Conservation (phyloP, 768 basidiomycete species). For the Pleurotus platypus region DNA sequence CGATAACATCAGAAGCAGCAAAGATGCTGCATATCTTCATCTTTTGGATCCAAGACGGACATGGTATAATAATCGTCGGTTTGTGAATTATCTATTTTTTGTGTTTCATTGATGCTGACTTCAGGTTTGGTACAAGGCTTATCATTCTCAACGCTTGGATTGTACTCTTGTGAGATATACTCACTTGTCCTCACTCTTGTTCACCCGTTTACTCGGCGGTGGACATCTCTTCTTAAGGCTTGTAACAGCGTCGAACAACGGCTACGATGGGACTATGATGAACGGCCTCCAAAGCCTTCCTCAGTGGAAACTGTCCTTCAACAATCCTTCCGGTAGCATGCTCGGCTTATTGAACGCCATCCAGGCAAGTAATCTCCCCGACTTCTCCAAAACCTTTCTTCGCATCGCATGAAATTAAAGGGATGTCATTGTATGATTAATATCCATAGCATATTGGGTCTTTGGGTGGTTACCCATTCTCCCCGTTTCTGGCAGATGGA, state of each 20-base stretch:
- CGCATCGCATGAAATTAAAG: neutral
- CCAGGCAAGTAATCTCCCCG: neutral
- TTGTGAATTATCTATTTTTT: neutral
- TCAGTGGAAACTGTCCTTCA: neutral
- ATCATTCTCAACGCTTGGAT: conserved; percentile 1
- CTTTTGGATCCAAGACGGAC: neutral
- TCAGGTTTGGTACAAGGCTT: neutral
- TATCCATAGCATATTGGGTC: neutral
- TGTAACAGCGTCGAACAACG: conserved; percentile 42
- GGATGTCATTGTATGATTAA: neutral
- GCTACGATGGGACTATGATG: conserved; percentile 19
- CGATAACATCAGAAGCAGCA: neutral
- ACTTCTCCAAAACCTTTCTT: neutral
- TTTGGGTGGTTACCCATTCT: neutral
- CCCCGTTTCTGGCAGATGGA: neutral
- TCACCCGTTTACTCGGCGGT: neutral
- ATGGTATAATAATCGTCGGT: conserved; percentile 1
- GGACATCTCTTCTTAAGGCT: conserved; percentile 8
- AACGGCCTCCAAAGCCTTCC: conserved; percentile 6
- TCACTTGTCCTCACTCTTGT: neutral
- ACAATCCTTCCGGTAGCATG: conserved; percentile 4
- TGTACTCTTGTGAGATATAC: neutral
- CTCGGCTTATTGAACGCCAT: conserved; percentile 2
- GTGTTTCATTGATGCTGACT: neutral
- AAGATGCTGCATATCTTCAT: neutral